Conservation (phyloP, 768 basidiomycete species). For the Phaeotremella skinneri region DNA sequence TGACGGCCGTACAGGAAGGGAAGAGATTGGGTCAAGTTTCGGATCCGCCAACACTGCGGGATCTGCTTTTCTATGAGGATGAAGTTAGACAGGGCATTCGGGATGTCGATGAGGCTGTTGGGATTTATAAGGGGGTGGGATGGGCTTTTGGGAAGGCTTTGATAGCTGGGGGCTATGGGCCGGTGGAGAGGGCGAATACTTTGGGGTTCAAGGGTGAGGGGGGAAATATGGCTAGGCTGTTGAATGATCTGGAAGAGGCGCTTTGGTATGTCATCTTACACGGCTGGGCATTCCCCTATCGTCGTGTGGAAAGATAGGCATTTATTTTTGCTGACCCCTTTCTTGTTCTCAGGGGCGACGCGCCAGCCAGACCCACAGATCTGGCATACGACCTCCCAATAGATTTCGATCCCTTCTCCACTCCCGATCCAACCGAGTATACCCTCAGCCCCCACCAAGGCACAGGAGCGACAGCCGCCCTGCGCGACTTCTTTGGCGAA, state of each 20-base stretch:
- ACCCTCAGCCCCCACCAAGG: background rate
- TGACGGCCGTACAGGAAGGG: conserved; percentile 36
- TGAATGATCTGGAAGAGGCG: conserved; percentile 43
- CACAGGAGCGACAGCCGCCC: background rate
- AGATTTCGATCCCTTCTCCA: conserved; percentile 43
- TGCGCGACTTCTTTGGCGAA: conserved; percentile 26
- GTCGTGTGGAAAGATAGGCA: background rate
- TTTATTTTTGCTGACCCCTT: background rate
- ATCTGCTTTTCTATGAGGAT: conserved; percentile 33
- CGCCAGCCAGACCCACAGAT: conserved; percentile 39
- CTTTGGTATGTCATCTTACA: conserved; percentile 29
- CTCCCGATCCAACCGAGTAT: conserved; percentile 17
- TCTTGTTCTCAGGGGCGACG: conserved; percentile 32
- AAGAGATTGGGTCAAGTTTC: conserved; percentile 24
- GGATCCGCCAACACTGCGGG: conserved; percentile 14
- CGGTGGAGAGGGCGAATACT: conserved; percentile 23
- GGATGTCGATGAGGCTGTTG: conserved; percentile 42
- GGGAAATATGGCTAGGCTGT: conserved; percentile 30
- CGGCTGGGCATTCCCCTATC: too few relatives aligned
- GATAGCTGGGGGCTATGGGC: conserved; percentile 31
- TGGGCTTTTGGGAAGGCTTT: conserved; percentile 33
- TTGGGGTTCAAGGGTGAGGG: conserved; percentile 23
- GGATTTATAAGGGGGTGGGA: conserved; percentile 33
- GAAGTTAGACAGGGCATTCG: conserved; percentile 32
- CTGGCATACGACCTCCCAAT: conserved; percentile 32